Evolutionary conservation across 148 eudicot species (phyloP).

Genomic region (Arctostaphylos glauca): DNA sequence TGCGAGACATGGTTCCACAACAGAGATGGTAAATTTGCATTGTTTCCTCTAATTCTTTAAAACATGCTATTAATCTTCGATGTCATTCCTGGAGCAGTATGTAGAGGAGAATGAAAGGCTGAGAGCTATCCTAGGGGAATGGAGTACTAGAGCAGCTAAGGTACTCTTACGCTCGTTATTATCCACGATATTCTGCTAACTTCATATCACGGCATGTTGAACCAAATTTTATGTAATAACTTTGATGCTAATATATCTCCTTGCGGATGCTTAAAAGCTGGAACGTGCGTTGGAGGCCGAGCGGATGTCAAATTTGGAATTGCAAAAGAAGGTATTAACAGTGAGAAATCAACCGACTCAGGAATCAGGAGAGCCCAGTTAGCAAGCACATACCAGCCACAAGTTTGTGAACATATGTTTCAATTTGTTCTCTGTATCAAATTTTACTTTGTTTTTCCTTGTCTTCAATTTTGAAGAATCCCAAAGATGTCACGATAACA

Average conservation of each 20-base stretch:
- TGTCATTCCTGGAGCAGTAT: conserved; percentile 51
- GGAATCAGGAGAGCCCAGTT: conserved; percentile 38
- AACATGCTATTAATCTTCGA: neutral
- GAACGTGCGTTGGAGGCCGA: conserved; percentile 86
- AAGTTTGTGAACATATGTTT: neutral
- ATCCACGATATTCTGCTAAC: neutral
- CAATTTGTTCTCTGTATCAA: neutral
- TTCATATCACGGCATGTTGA: neutral
- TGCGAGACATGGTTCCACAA: neutral
- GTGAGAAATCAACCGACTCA: conserved; percentile 32
- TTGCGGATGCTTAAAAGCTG: conserved; percentile 42
- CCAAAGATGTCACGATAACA: neutral
- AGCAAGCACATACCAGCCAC: neutral
- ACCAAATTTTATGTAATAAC: neutral
- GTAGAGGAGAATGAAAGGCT: conserved; percentile 93
- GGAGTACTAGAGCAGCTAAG: conserved; percentile 97
- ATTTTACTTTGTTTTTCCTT: neutral
- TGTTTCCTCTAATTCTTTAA: neutral
- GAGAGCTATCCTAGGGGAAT: conserved; percentile 91
- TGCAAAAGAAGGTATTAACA: conserved; percentile 58
- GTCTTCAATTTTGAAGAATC: neutral
- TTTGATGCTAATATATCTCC: conserved; percentile 3
- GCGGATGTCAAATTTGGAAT: conserved; percentile 68
- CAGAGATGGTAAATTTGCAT: conserved; percentile 1
- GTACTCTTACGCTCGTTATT: conserved; percentile 31